These are phyloP conservation scores for Xylaria intraflava DNA, from an alignment of 495 filamentous ascomycete species.

Conservation along the genomic window DNA sequence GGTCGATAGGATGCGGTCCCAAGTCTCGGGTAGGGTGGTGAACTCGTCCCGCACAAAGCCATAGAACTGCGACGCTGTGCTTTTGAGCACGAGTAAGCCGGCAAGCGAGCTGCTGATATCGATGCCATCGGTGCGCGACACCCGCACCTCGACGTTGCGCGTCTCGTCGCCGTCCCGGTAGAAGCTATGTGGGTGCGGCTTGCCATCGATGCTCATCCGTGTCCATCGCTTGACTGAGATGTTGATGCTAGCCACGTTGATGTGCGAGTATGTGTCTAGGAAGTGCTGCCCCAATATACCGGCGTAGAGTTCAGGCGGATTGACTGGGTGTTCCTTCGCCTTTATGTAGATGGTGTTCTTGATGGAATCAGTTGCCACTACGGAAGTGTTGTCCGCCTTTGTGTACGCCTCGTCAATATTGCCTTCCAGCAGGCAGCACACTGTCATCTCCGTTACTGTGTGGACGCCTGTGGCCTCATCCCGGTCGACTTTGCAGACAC, in stretches of 20 bases:
- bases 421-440: slow-evolving; percentile 82
- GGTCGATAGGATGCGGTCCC: slow-evolving; percentile 91
- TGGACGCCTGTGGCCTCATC: slow-evolving; percentile 70
- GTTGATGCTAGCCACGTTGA: slow-evolving; percentile 71
- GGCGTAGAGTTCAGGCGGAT: slow-evolving; percentile 88
- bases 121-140: slow-evolving; percentile 53
- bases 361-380: slow-evolving; percentile 95
- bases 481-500: slow-evolving; percentile 85
- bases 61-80: slow-evolving; percentile 94
- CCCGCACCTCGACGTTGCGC: slow-evolving; percentile 61
- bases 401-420: slow-evolving; percentile 93
- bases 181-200: slow-evolving; percentile 95
- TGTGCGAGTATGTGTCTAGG: slow-evolving; percentile 78
- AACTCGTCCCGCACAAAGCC: slow-evolving; percentile 89
- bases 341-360: slow-evolving; percentile 95
- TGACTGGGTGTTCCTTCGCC: slow-evolving; percentile 89
- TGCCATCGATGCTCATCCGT: slow-evolving; percentile 77
- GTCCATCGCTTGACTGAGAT: slow-evolving; percentile 87
- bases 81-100: slow-evolving; percentile 86
- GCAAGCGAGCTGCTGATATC: slow-evolving; percentile 62
- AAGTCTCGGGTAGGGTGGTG: slow-evolving; percentile 82
- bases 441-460: slow-evolving; percentile 89
- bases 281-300: slow-evolving; percentile 81
- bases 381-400: slow-evolving; percentile 84
- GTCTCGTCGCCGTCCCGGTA: slow-evolving; percentile 83